Conservation (phyloP, 2,329 filamentous ascomycete genomes). For the Xylariaceae sp. region DNA sequence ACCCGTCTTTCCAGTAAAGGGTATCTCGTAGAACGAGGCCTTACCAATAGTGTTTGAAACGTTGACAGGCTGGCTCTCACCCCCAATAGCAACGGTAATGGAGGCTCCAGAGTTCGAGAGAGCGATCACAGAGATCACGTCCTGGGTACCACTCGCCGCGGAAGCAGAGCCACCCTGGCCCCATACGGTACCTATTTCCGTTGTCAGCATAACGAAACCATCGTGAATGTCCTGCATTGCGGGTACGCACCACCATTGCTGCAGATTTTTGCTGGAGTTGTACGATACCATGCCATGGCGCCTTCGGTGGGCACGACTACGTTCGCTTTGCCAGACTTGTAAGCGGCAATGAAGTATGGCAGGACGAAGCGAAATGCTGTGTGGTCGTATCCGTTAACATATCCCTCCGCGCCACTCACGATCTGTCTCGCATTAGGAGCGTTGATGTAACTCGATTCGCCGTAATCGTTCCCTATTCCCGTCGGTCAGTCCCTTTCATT, state of each 20-base stretch:
- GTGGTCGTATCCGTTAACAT: conserved; percentile 43
- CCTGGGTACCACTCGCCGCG: conserved; percentile 33
- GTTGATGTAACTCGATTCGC: conserved; percentile 54
- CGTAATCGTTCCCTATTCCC: conserved; percentile 50
- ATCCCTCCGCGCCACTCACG: conserved; percentile 42
- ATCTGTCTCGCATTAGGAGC: conserved; percentile 40
- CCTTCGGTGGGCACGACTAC: conserved; percentile 22
- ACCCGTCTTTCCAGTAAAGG: conserved; percentile 34
- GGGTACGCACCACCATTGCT: conserved; percentile 31
- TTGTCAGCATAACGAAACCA: conserved; percentile 4
- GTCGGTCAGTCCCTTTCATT: conserved; percentile 1
- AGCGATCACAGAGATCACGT: conserved; percentile 40
- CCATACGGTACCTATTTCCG: conserved; percentile 31
- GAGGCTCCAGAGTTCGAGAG: conserved; percentile 27
- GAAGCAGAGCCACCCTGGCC: conserved; percentile 31
- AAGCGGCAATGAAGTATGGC: conserved; percentile 45
- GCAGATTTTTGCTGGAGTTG: conserved; percentile 26
- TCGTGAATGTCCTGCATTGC: conserved; percentile 10
- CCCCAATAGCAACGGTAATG: conserved; percentile 35
- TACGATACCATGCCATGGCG: conserved; percentile 26
- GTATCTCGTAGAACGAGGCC: conserved; percentile 33
- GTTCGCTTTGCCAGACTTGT: conserved; percentile 39
- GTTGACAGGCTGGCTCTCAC: conserved; percentile 24
- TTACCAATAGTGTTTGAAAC: conserved; percentile 25
- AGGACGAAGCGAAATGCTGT: conserved; percentile 43